Base-by-base conservation (phyloP, 192 early-diverging fungal species). In the Obelidium mucronatum region DNA sequence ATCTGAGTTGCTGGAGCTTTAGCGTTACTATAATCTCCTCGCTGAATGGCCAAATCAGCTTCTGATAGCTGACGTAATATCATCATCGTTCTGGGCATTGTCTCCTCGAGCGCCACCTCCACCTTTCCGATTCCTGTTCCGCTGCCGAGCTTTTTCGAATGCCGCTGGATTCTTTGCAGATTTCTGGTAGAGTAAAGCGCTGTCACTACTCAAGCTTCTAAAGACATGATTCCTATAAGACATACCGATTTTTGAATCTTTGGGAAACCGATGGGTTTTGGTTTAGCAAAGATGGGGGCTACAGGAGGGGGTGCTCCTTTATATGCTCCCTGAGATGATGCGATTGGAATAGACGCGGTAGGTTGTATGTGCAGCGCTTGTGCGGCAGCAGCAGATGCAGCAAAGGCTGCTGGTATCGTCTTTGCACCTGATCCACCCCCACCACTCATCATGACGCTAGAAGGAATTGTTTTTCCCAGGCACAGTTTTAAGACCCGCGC, bases 1-100 rank as follows among this genome's bases (percentile, higher is more conserved):
- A 96, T 91, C 75, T 88, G 88, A 53, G 88, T 97, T 81, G 86
- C 88, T 34, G 90, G 70, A 42, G 77, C 69, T 69, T 88, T 88
- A 2, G 76, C 81, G 17, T 79, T 80, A 2, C 81, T 78, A 62
- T 78, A 88, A 58, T 88, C 86, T 24, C 86, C 86, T 15, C 84
- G 81, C 36, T 60, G 28, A 40, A 78, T 68, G 2, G 72, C 72
- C 22, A 74, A 39, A 31, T 74, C 72, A 44, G 72, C 72, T 63
- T 74, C 72, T 1, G 56, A 44, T 0, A 64, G 11, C 28, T 48
- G 19, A n/a, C 17, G 24, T 6, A 48, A 39, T 24, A 31, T 51
- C 63, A n/a, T 78, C 77, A 33, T 78, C 40, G 2, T 42, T 19
- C 15, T 35, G 19, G 8, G 48, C 52, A 11, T 11, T 64, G 40